A percentile compares a stretch with the other conserved stretches of the same genome.
These are phyloP conservation scores for Cutaneotrichosporon curvatum DNA, from an alignment of 1,284 basidiomycete species.

Conservation along the genomic window DNA sequence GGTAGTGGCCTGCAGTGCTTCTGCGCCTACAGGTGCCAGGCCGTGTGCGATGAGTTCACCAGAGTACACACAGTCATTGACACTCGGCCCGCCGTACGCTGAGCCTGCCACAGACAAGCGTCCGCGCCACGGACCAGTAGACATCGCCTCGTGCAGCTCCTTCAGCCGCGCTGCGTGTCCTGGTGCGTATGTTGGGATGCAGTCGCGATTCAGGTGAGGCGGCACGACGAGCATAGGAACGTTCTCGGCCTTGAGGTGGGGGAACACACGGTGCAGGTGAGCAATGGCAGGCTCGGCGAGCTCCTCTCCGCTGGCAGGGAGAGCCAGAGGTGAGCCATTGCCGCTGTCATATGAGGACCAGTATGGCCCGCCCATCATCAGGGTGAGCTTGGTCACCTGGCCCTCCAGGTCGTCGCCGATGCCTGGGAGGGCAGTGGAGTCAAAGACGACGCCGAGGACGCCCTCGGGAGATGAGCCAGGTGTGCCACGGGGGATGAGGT, in stretches of 20 bases:
- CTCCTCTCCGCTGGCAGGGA: constrained; percentile 15
- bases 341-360: constrained; percentile 43
- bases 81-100: constrained; percentile 79
- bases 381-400: constrained; percentile 61
- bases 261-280: constrained; percentile 53
- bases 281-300: constrained; percentile 43
- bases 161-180: constrained; percentile 67
- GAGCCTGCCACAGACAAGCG: constrained; percentile 72
- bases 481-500: constrained; percentile 71
- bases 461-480: constrained; percentile 38
- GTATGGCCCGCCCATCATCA: constrained; percentile 86
- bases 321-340: constrained; percentile 2
- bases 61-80: constrained; percentile 78
- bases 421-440: constrained; percentile 63
- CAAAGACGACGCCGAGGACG: constrained; percentile 75
- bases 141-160: constrained; percentile 54
- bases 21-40: constrained; percentile 7
- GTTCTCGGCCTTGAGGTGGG: constrained; percentile 29
- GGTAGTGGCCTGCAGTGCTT: constrained; percentile 22
- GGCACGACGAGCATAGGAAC: constrained; percentile 52
- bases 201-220: constrained; percentile 55
- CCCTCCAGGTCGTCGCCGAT: constrained; percentile 46
- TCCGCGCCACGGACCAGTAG: constrained; percentile 52
- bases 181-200: constrained; percentile 74
- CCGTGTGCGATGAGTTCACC: constrained; percentile 50